Percentiles rank a stretch among this genome's conserved stretches.
Conservation (phyloP, 345 rosid species). For the Lenwebbia sp. region DNA sequence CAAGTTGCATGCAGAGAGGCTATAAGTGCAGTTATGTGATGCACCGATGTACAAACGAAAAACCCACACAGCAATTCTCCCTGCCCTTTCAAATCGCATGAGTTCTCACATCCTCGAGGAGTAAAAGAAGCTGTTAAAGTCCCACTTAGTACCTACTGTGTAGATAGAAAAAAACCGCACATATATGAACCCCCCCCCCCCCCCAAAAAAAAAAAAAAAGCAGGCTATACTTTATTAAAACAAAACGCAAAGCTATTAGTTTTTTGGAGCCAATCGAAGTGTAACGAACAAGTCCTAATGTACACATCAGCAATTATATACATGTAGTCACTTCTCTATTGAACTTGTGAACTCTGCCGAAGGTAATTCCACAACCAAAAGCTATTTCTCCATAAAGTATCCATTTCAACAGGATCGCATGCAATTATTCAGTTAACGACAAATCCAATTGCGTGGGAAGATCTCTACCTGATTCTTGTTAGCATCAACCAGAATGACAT, state of each 20-base stretch:
- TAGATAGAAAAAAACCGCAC: not conserved
- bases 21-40: not conserved
- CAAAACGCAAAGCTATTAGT: not conserved
- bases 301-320: not conserved
- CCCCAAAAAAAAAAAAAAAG: no score
- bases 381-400: not conserved
- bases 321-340: not conserved
- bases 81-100: not conserved
- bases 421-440: not conserved
- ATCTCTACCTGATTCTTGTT: slow-evolving; percentile 57
- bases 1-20: not conserved
- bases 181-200: not conserved
- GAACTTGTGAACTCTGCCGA: not conserved
- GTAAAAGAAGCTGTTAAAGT: not conserved
- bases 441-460: slow-evolving; percentile 2
- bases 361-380: not conserved
- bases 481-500: slow-evolving; percentile 40
- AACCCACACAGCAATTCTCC: not conserved
- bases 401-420: not conserved
- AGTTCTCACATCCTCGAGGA: not conserved
- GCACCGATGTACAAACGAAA: not conserved
- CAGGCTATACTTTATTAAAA: not conserved
- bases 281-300: not conserved
- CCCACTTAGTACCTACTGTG: not conserved
- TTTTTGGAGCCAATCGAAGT: not conserved